A percentile compares a stretch with the other conserved stretches of the same genome.
These are phyloP conservation scores for Rhynchospora breviuscula DNA, from an alignment of 176 grass and related monocot genomes.

Conservation along the genomic window DNA sequence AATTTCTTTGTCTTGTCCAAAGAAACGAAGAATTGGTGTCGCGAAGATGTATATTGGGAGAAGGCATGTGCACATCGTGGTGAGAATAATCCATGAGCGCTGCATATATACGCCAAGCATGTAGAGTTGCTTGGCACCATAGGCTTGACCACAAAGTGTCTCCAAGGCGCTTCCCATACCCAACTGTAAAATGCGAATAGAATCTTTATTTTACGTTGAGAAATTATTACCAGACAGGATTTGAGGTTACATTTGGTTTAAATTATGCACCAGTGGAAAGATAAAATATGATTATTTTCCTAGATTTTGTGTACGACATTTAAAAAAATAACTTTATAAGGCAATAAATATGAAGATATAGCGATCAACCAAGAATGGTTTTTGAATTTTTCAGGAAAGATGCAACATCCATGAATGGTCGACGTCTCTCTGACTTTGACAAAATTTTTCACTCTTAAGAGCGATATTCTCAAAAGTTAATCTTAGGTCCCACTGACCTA, in stretches of 20 bases:
- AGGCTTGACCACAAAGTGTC: conserved; percentile 72
- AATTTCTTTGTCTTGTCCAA: conserved; percentile 41
- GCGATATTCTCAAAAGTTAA: neutral
- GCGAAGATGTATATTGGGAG: conserved; percentile 49
- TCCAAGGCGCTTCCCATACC: conserved; percentile 84
- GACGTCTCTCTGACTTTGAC: neutral
- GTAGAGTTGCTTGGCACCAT: conserved; percentile 45
- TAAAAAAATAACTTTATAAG: neutral
- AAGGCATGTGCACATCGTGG: conserved; percentile 27
- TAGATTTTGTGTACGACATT: neutral
- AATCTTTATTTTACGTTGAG: neutral
- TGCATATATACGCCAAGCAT: conserved; percentile 74
- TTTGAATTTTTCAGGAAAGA: neutral
- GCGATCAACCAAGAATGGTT: neutral
- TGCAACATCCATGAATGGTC: neutral
- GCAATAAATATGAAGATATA: neutral
- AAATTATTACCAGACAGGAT: neutral
- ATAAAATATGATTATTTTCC: neutral
- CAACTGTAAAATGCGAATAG: conserved; percentile 27
- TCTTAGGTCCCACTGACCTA: neutral
- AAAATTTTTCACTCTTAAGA: neutral
- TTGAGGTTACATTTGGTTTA: neutral
- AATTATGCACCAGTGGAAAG: neutral
- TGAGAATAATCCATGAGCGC: conserved; percentile 67
- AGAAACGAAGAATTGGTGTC: conserved; percentile 36